Evolutionary conservation across 1,284 basidiomycete genomes (phyloP).

Genomic region (Cystobasidium slooffiae): DNA sequence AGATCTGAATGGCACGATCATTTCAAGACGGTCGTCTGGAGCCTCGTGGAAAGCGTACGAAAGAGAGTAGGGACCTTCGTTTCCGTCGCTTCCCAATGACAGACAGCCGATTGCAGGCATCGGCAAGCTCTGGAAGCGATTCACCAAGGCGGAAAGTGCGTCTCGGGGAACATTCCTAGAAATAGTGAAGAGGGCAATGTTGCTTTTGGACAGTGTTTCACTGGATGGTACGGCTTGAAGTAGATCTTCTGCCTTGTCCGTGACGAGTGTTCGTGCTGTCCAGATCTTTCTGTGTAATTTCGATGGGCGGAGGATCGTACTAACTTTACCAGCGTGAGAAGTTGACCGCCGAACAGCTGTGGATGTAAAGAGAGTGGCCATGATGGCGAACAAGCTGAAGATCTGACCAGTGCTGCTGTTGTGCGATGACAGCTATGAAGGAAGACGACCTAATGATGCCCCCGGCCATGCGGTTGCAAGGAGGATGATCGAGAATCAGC

Average conservation of each 20-base stretch:
- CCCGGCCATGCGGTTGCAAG: no score
- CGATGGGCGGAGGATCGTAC: neutral
- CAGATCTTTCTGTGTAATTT: conserved; percentile 19
- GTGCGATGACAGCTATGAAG: no score
- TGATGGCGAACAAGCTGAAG: no score
- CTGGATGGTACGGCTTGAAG: conserved; percentile 17
- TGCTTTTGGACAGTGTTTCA: conserved; percentile 17
- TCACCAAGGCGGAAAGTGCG: conserved; percentile 26
- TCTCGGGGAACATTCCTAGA: conserved; percentile 30
- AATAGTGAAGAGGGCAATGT: conserved; percentile 28
- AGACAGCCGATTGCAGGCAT: conserved; percentile 37
- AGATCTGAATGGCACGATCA: conserved; percentile 40
- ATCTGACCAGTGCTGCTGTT: no score
- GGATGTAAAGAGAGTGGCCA: conserved; percentile 6
- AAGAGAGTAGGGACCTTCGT: conserved; percentile 17
- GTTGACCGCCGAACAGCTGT: neutral
- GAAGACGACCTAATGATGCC: no score
- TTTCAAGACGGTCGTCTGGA: conserved; percentile 21
- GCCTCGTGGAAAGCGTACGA: conserved; percentile 39
- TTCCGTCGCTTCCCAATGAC: conserved; percentile 25
- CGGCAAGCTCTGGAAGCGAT: conserved; percentile 33
- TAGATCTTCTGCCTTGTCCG: conserved; percentile 23
- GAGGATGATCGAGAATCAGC: no score
- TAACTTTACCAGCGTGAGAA: neutral
- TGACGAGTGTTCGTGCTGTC: conserved; percentile 33